A percentile compares a stretch with the other conserved stretches of the same genome.
phyloP scores from a whole-genome alignment of 495 filamentous ascomycete genomes.

The Aspergillus steynii region DNA sequence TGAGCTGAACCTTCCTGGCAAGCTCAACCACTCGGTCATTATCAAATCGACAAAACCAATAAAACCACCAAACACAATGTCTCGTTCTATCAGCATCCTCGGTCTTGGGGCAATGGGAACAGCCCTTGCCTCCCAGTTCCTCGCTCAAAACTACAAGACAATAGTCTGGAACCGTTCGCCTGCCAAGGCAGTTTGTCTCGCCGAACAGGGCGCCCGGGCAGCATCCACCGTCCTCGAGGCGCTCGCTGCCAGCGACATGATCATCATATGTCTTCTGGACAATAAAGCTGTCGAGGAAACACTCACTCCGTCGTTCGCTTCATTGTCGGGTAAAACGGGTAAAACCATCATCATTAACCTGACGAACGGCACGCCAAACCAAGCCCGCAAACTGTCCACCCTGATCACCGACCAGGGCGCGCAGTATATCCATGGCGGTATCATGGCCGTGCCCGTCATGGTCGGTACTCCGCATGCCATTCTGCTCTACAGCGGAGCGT shows the following conservation, averaged over 20 bases:
- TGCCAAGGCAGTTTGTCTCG: slow-evolving; percentile 3
- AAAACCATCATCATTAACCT: slow-evolving; percentile 3
- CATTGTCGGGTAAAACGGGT: slow-evolving; percentile 3
- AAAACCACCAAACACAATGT: neutral
- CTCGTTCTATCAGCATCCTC: slow-evolving; percentile 6
- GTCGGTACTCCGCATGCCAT: slow-evolving; percentile 13
- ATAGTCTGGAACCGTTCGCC: slow-evolving; percentile 16
- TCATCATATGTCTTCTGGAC: slow-evolving; percentile 18
- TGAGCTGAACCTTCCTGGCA: no score
- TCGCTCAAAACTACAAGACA: slow-evolving; percentile 10
- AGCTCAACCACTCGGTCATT: no score
- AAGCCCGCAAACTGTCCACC: slow-evolving; percentile 10
- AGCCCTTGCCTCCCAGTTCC: slow-evolving; percentile 12
- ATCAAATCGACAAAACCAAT: no score
- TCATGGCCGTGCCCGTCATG: slow-evolving; percentile 19
- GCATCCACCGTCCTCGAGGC: slow-evolving; percentile 4
- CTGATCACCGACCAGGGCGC: slow-evolving; percentile 2
- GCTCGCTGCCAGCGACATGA: slow-evolving; percentile 6
- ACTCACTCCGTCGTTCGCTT: neutral
- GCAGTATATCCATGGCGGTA: slow-evolving; percentile 17
- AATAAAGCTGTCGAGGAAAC: slow-evolving; percentile 10
- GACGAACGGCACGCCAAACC: slow-evolving; percentile 11
- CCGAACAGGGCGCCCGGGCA: slow-evolving; percentile 3
- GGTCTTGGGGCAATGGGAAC: slow-evolving; percentile 18
- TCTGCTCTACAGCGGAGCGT: slow-evolving; percentile 11